A percentile compares a stretch with the other conserved stretches of the same genome.
These are phyloP conservation scores for Tylopilus orsonianus DNA, from an alignment of 1,284 basidiomycete genomes.

Conservation along the genomic window DNA sequence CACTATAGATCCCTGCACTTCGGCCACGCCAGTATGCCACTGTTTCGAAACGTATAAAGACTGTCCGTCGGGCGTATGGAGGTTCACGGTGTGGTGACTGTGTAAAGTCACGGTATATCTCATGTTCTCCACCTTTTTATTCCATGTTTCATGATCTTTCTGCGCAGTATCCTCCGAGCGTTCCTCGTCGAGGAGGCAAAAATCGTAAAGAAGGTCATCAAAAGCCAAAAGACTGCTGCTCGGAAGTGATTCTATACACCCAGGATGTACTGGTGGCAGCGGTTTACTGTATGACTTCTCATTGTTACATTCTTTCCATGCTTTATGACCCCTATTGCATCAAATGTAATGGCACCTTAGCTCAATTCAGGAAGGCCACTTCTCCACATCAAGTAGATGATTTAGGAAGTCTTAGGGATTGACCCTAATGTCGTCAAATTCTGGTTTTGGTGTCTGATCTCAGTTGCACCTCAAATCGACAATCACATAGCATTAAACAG, in stretches of 20 bases:
- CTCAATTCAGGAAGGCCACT: slow-evolving; percentile 6
- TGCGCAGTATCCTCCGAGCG: slow-evolving; percentile 89
- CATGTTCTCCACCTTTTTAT: background rate
- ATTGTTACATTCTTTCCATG: slow-evolving; percentile 7
- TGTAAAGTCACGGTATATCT: slow-evolving; percentile 82
- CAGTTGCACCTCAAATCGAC: background rate
- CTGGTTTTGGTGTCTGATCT: too few relatives aligned
- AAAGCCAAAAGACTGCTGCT: slow-evolving; percentile 51
- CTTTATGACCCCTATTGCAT: slow-evolving; percentile 19
- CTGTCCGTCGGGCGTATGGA: slow-evolving; percentile 91
- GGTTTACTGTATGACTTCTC: slow-evolving; percentile 9
- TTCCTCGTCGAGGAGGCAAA: slow-evolving; percentile 99
- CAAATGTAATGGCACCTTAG: slow-evolving; percentile 21
- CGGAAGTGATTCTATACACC: slow-evolving; percentile 23
- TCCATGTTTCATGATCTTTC: background rate
- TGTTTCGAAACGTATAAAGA: slow-evolving; percentile 95
- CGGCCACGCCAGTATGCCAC: slow-evolving; percentile 91
- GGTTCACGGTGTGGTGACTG: slow-evolving; percentile 93
- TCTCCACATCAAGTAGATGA: background rate
- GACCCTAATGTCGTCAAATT: too few relatives aligned
- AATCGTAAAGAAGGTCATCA: slow-evolving; percentile 99
- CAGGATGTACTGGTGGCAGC: background rate
- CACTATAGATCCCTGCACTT: slow-evolving; percentile 78
- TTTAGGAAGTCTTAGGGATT: background rate
- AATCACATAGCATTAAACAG: background rate